These are phyloP conservation scores for Durusdinium trenchii DNA, from an alignment of 73 alveolate genomes.

Conservation along the genomic window DNA sequence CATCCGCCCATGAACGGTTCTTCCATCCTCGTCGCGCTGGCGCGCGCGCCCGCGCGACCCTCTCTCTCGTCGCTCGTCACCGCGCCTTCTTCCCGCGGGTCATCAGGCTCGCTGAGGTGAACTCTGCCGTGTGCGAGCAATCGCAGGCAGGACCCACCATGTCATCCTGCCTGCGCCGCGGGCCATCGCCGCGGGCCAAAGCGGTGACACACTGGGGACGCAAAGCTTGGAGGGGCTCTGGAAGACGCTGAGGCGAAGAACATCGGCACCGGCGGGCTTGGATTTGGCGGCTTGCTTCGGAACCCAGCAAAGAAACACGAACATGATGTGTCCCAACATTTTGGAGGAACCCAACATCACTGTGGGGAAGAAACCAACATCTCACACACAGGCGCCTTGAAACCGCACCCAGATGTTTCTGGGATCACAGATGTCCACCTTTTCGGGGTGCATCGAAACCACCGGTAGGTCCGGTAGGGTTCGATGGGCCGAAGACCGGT, in stretches of 20 bases:
- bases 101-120: constrained; percentile 76
- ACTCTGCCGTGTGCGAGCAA: constrained; percentile 68
- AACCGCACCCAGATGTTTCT: too few relatives aligned
- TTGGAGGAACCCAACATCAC: too few relatives aligned
- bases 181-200: neutral
- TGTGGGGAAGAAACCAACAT: too few relatives aligned
- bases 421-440: too few relatives aligned
- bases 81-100: constrained; percentile 83
- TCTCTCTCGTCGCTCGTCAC: neutral
- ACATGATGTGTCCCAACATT: too few relatives aligned
- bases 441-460: too few relatives aligned
- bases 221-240: too few relatives aligned
- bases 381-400: too few relatives aligned
- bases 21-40: neutral
- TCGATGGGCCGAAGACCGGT: too few relatives aligned
- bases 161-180: constrained; percentile 51
- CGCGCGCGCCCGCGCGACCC: neutral
- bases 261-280: neutral
- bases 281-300: neutral
- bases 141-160: constrained; percentile 85
- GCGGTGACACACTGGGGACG: neutral
- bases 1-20: neutral
- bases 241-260: too few relatives aligned
- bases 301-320: too few relatives aligned
- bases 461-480: too few relatives aligned